A percentile compares a stretch with the other conserved stretches of the same genome.
Conservation (phyloP, 805 yeast genomes). For the Scheffersomyces stipitis region DNA sequence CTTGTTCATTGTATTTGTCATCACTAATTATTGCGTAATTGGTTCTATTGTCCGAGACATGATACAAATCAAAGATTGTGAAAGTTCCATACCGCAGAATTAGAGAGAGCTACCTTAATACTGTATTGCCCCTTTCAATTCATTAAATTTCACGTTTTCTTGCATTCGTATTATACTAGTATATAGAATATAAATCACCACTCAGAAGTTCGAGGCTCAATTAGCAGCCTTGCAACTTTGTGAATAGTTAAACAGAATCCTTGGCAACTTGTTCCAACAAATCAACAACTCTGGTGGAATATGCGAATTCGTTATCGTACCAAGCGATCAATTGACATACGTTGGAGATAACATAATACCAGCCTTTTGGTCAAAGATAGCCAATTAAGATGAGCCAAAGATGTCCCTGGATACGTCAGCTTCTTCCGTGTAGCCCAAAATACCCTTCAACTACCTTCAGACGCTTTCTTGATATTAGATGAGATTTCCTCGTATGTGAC, state of each 20-base stretch:
- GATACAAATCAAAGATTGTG: too few relatives aligned
- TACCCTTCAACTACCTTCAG: constrained; percentile 35
- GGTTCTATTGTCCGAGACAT: too few relatives aligned
- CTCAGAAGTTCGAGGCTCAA: too few relatives aligned
- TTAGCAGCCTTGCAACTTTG: constrained; percentile 8
- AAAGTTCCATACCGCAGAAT: too few relatives aligned
- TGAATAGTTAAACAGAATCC: constrained; percentile 15
- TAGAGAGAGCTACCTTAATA: too few relatives aligned
- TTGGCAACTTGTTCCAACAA: constrained; percentile 32
- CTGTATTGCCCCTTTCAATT: too few relatives aligned
- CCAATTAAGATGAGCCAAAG: constrained; percentile 28
- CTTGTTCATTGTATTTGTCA: too few relatives aligned
- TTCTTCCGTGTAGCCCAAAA: constrained; percentile 36
- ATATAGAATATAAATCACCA: too few relatives aligned
- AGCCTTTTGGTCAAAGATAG: constrained; percentile 34
- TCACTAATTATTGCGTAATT: too few relatives aligned
- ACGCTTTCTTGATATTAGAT: constrained; percentile 29
- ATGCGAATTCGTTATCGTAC: constrained; percentile 39
- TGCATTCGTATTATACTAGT: too few relatives aligned
- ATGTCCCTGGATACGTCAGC: constrained; percentile 36
- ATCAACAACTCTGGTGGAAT: constrained; percentile 38
- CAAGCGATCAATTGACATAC: constrained; percentile 36
- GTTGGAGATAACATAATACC: constrained; percentile 37
- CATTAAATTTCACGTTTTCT: too few relatives aligned
- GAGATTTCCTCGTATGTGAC: constrained; percentile 34